These are phyloP conservation scores for Pseudocercospora crystallina DNA, from an alignment of 2,329 filamentous ascomycete genomes.

Conservation along the genomic window DNA sequence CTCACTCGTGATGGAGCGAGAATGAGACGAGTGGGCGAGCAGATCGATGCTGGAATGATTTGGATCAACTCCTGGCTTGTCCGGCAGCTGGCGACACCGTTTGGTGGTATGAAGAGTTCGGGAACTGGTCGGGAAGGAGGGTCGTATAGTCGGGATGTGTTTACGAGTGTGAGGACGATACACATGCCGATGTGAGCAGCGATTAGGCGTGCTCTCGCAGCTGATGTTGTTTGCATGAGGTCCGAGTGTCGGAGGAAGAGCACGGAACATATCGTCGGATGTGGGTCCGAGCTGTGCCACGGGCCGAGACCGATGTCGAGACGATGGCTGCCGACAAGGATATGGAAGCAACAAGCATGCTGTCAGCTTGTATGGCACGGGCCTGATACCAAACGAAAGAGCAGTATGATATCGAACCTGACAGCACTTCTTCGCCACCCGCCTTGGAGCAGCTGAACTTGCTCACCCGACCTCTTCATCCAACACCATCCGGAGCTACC, in stretches of 20 bases:
- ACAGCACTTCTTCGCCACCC: too few relatives aligned
- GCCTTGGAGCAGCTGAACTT: too few relatives aligned
- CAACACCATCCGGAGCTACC: background rate
- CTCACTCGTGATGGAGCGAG: slow-evolving; percentile 11
- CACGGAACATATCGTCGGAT: too few relatives aligned
- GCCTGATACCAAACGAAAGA: too few relatives aligned
- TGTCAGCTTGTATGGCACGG: too few relatives aligned
- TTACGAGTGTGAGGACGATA: slow-evolving; percentile 12
- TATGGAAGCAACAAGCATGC: too few relatives aligned
- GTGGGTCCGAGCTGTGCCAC: too few relatives aligned
- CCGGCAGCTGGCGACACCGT: background rate
- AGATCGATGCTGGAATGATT: slow-evolving; percentile 11
- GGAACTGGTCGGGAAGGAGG: slow-evolving; percentile 16
- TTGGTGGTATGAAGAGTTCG: slow-evolving; percentile 3
- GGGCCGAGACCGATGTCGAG: background rate
- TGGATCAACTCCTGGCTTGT: slow-evolving; percentile 17
- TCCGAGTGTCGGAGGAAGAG: too few relatives aligned
- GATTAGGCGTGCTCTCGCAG: too few relatives aligned
- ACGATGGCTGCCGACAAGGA: too few relatives aligned
- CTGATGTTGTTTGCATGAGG: too few relatives aligned
- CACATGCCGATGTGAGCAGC: slow-evolving; percentile 15
- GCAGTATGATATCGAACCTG: too few relatives aligned
- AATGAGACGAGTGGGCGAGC: slow-evolving; percentile 14
- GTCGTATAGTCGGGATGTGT: slow-evolving; percentile 14
- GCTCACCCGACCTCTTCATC: background rate